phyloP scores from a whole-genome alignment of 306 rosid genomes.

The Inga leiocalycina region DNA sequence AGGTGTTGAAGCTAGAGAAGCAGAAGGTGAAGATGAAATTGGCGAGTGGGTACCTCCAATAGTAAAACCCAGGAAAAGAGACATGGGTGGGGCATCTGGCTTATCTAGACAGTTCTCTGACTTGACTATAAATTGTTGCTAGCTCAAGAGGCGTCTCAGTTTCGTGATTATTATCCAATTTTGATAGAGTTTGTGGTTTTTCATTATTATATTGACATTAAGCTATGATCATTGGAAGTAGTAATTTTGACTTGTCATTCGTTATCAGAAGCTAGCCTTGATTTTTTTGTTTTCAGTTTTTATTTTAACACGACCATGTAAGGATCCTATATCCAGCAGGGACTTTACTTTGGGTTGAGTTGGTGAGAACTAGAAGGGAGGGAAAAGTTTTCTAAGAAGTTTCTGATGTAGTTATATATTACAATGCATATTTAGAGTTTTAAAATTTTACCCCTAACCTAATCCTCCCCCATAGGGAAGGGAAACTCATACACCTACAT shows the following conservation, averaged over 20 bases:
- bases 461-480: no score
- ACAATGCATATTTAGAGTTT: background rate
- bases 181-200: constrained; percentile 1
- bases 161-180: constrained; percentile 26
- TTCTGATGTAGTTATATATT: background rate
- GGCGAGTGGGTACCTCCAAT: constrained; percentile 53
- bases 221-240: background rate
- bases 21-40: background rate
- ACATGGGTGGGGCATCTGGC: constrained; percentile 51
- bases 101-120: constrained; percentile 69
- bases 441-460: no score
- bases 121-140: constrained; percentile 65
- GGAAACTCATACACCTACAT: no score
- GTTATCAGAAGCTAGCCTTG: background rate
- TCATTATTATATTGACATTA: background rate
- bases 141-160: background rate
- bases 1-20: constrained; percentile 10
- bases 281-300: background rate
- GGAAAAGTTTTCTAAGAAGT: background rate
- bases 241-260: background rate
- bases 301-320: background rate
- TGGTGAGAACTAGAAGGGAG: no score
- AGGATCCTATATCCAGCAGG: background rate
- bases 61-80: constrained; percentile 45
- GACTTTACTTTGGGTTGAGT: no score